A percentile compares a stretch with the other conserved stretches of the same genome.
phyloP scores from a whole-genome alignment of 352 stramenopile species.

The Pythium aquatile region DNA sequence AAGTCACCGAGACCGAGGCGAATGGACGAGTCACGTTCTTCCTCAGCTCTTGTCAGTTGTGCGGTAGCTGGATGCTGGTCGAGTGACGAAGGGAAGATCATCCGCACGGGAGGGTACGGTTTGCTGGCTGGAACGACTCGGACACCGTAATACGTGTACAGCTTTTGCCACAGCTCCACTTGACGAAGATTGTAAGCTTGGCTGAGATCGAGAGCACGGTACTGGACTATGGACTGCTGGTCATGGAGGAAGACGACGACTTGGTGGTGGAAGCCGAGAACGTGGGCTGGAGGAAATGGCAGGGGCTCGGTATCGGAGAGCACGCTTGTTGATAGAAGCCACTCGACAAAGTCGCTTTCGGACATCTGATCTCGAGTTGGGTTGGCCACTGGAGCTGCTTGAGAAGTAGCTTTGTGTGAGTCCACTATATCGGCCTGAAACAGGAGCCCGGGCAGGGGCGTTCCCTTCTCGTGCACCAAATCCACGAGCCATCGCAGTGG shows the following conservation, averaged over 20 bases:
- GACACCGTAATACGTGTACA: slow-evolving; percentile 50
- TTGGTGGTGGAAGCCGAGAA: slow-evolving; percentile 33
- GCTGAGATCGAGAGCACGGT: slow-evolving; percentile 32
- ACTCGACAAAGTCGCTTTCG: slow-evolving; percentile 8
- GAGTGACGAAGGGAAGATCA: slow-evolving; percentile 30
- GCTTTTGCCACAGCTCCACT: slow-evolving; percentile 36
- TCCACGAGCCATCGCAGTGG: slow-evolving; percentile 93
- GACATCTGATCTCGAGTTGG: slow-evolving; percentile 7
- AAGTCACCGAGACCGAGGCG: slow-evolving; percentile 95
- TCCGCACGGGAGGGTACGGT: slow-evolving; percentile 33
- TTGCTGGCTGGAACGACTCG: slow-evolving; percentile 29
- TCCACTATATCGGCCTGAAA: slow-evolving; percentile 90
- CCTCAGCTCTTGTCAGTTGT: slow-evolving; percentile 24
- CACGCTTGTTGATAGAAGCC: slow-evolving; percentile 16
- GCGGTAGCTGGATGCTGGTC: slow-evolving; percentile 24
- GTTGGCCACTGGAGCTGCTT: neutral
- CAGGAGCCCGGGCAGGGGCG: slow-evolving; percentile 89
- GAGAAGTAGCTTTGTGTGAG: slow-evolving; percentile 25
- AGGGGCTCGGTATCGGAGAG: neutral
- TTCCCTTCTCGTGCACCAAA: slow-evolving; percentile 89
- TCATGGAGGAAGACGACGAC: slow-evolving; percentile 45
- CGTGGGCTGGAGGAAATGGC: neutral
- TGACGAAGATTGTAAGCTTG: slow-evolving; percentile 35
- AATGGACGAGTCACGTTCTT: slow-evolving; percentile 66
- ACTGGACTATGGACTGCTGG: slow-evolving; percentile 34